A percentile compares a stretch with the other conserved stretches of the same genome.
phyloP scores from a whole-genome alignment of 805 yeast species.

The Yarrowia sp. region DNA sequence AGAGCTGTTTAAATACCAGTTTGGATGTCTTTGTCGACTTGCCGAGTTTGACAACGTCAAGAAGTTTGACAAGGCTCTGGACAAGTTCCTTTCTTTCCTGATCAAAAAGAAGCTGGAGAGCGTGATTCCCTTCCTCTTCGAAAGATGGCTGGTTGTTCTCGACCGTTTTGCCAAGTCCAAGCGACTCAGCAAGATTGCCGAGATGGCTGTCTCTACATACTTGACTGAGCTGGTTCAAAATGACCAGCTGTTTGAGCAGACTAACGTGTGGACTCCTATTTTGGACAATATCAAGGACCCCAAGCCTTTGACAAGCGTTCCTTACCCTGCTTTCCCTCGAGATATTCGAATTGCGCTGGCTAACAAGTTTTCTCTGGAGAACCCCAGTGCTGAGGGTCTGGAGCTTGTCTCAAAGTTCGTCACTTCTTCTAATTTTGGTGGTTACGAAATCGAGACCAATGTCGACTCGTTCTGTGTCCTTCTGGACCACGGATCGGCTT shows the following conservation, averaged over 20 bases:
- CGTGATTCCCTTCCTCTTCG: background rate
- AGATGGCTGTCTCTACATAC: background rate
- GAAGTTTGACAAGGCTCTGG: constrained; percentile 2
- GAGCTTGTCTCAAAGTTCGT: constrained; percentile 6
- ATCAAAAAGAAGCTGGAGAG: background rate
- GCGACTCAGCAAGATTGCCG: background rate
- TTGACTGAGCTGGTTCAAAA: background rate
- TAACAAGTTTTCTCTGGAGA: background rate
- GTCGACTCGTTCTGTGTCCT: constrained; percentile 16
- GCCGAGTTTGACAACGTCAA: constrained; percentile 7
- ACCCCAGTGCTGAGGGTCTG: background rate
- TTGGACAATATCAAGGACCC: constrained; percentile 12
- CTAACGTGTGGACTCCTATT: background rate
- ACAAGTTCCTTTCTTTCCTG: background rate
- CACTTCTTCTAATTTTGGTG: background rate
- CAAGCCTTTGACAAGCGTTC: background rate
- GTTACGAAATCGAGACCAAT: background rate
- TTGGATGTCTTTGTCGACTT: constrained; percentile 14
- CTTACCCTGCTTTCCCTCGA: background rate
- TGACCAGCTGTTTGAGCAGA: background rate
- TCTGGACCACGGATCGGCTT: background rate
- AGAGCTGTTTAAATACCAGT: background rate
- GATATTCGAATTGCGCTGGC: background rate
- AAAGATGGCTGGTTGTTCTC: constrained; percentile 14
- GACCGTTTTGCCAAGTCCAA: background rate